phyloP scores from a whole-genome alignment of 257 asterid genomes.

The Scutellaria barbata region DNA sequence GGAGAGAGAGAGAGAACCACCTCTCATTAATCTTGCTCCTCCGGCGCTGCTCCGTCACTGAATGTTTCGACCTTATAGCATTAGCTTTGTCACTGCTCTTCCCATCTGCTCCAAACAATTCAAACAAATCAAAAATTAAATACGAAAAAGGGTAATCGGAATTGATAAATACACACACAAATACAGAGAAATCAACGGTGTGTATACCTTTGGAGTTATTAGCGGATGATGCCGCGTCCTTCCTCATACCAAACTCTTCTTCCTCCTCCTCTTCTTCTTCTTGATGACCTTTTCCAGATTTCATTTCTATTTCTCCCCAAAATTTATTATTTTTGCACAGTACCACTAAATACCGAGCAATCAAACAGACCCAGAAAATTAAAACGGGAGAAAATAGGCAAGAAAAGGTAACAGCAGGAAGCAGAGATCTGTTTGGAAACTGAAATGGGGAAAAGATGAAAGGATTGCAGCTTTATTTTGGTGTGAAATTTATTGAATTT shows the following conservation, averaged over 20 bases:
- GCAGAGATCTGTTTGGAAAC: slow-evolving; percentile 43
- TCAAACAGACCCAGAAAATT: slow-evolving; percentile 40
- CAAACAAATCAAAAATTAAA: background rate
- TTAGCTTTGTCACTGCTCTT: slow-evolving; percentile 61
- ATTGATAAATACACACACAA: background rate
- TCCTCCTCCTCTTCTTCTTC: slow-evolving; percentile 85
- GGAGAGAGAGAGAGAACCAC: slow-evolving; percentile 31
- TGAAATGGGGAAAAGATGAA: slow-evolving; percentile 1
- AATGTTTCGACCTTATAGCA: slow-evolving; percentile 67
- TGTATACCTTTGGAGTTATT: slow-evolving; percentile 60
- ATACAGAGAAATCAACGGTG: background rate
- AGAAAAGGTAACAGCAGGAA: slow-evolving; percentile 22
- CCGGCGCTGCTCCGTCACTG: slow-evolving; percentile 73
- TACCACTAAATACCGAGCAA: slow-evolving; percentile 37
- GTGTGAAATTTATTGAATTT: slow-evolving; percentile 35
- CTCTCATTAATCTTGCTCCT: slow-evolving; percentile 77
- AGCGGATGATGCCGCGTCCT: slow-evolving; percentile 58
- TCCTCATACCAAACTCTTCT: slow-evolving; percentile 63
- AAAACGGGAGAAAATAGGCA: slow-evolving; percentile 23
- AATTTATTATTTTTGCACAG: slow-evolving; percentile 35
- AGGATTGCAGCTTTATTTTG: slow-evolving; percentile 36
- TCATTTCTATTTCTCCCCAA: slow-evolving; percentile 51
- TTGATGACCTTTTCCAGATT: slow-evolving; percentile 72
- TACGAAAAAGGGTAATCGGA: background rate
- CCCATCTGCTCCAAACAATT: slow-evolving; percentile 55